These are phyloP conservation scores for Thalia dealbata DNA, from an alignment of 176 grass and related monocot genomes.

Conservation along the genomic window DNA sequence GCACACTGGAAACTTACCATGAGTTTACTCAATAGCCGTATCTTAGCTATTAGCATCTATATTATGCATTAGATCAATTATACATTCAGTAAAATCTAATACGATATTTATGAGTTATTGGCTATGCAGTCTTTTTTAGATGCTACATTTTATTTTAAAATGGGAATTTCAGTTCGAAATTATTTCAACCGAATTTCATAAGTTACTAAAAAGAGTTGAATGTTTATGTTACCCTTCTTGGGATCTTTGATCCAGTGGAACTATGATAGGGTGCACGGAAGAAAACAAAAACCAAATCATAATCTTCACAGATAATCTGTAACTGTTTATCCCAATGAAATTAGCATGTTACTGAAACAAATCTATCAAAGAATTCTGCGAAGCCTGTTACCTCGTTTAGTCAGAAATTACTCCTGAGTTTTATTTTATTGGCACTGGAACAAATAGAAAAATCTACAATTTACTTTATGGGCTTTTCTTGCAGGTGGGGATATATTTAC, in stretches of 20 bases:
- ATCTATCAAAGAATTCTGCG: background rate
- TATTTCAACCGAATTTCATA: background rate
- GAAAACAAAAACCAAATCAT: background rate
- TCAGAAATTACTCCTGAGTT: background rate
- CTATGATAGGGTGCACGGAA: background rate
- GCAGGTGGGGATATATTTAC: conserved; percentile 98
- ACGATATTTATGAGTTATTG: background rate
- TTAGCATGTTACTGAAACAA: background rate
- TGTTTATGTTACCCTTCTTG: background rate
- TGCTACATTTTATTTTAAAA: too few species aligned
- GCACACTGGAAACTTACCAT: background rate
- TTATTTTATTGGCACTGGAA: background rate
- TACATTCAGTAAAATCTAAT: background rate
- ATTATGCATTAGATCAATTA: background rate
- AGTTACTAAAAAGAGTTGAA: too few species aligned
- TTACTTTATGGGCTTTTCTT: conserved; percentile 15
- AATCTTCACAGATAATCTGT: background rate
- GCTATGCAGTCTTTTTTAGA: too few species aligned
- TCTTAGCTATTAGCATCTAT: background rate
- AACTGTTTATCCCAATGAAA: background rate
- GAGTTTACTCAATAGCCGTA: background rate
- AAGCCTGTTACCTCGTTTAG: background rate
- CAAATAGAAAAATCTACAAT: background rate
- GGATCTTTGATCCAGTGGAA: background rate
- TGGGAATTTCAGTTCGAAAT: too few species aligned